phyloP scores from a whole-genome alignment of 495 filamentous ascomycete species.

The Glutinoglossum americanum region DNA sequence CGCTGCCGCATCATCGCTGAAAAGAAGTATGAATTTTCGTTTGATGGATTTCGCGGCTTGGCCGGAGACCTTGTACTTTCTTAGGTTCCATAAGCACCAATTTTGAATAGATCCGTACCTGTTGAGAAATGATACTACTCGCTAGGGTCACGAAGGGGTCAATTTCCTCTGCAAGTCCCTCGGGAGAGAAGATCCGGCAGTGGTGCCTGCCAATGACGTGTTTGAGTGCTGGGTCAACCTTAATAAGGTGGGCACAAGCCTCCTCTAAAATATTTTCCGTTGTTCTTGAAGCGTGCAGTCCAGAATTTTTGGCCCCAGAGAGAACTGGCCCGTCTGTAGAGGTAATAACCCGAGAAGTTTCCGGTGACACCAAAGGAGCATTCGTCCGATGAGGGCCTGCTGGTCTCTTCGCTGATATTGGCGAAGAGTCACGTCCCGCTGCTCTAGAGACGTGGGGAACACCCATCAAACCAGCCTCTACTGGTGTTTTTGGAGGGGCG shows the following conservation, averaged over 20 bases:
- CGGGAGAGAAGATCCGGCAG: constrained; percentile 60
- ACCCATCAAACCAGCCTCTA: constrained; percentile 14
- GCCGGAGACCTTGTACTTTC: constrained; percentile 41
- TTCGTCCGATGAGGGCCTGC: constrained; percentile 45
- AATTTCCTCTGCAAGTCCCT: constrained; percentile 59
- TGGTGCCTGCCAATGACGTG: constrained; percentile 50
- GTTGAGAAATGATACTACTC: constrained; percentile 82
- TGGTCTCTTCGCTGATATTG: constrained; percentile 28
- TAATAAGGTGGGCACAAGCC: constrained; percentile 57
- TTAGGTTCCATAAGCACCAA: background rate
- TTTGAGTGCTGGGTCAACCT: constrained; percentile 50
- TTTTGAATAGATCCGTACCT: constrained; percentile 19
- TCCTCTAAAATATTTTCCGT: constrained; percentile 54
- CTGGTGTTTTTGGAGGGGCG: constrained; percentile 13
- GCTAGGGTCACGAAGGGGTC: constrained; percentile 71
- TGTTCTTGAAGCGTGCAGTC: constrained; percentile 21
- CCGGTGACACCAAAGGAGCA: constrained; percentile 57
- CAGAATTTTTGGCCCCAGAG: constrained; percentile 20
- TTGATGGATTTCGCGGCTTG: constrained; percentile 78
- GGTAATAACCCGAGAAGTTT: constrained; percentile 45
- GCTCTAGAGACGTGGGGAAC: constrained; percentile 12
- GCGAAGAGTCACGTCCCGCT: constrained; percentile 16
- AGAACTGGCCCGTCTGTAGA: constrained; percentile 28
- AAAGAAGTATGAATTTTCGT: constrained; percentile 63
- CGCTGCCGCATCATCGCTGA: constrained; percentile 21